These are phyloP conservation scores for Barbarea vulgaris DNA, from an alignment of 345 rosid species.

Conservation along the genomic window DNA sequence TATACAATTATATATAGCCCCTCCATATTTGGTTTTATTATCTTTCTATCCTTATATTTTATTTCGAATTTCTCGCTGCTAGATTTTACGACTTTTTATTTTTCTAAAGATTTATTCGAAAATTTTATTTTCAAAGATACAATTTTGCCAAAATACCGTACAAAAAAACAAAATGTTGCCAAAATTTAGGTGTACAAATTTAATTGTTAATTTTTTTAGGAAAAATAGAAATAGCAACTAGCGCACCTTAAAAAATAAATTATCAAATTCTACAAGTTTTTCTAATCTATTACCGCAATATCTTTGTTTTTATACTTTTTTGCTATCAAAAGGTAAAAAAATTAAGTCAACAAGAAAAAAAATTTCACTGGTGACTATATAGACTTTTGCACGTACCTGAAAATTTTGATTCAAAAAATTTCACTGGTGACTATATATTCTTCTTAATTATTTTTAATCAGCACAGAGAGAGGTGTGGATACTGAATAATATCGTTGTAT, in stretches of 20 bases:
- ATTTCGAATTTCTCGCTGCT: not conserved
- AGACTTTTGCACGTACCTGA: not conserved
- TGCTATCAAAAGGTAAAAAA: not conserved
- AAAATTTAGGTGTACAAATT: not conserved
- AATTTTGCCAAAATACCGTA: not conserved
- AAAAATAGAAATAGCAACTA: not conserved
- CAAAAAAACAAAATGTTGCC: not conserved
- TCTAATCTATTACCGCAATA: not conserved
- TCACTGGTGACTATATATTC: too few relatives aligned
- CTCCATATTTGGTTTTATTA: not conserved
- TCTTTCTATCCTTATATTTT: slow-evolving; percentile 11
- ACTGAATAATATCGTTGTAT: not conserved
- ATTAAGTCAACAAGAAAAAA: too few relatives aligned
- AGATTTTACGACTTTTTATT: not conserved
- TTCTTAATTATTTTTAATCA: too few relatives aligned
- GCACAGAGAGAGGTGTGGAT: not conserved
- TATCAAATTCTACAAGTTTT: not conserved
- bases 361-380: not conserved
- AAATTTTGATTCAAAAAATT: not conserved
- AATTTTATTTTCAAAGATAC: not conserved
- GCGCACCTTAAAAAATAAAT: not conserved
- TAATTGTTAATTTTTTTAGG: not conserved
- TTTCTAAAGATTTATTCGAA: not conserved
- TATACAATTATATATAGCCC: slow-evolving; percentile 3
- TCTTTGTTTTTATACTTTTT: too few relatives aligned